Percentiles rank a stretch among this genome's conserved stretches.
Evolutionary conservation across 148 eudicot species (phyloP).

Genomic region (Oxyria digyna): DNA sequence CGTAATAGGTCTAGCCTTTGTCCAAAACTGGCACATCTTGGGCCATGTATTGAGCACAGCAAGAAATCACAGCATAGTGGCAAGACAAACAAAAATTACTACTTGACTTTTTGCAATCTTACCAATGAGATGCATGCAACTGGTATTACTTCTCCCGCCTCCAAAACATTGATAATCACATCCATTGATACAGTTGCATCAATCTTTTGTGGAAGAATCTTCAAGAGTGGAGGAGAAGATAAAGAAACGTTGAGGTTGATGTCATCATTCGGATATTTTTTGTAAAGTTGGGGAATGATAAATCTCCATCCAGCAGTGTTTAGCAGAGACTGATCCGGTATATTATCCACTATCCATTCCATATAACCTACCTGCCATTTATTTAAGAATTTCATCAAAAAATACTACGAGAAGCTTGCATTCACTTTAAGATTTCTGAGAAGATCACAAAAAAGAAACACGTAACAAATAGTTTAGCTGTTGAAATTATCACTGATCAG

Average conservation of each 20-base stretch:
- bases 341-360: constrained; percentile 60
- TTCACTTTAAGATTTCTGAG: no score
- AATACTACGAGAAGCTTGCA: not conserved
- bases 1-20: no score
- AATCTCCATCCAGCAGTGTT: constrained; percentile 85
- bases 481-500: no score
- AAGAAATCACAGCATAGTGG: not conserved
- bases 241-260: constrained; percentile 61
- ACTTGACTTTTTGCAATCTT: constrained; percentile 14
- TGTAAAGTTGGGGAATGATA: constrained; percentile 65
- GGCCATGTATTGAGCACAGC: not conserved
- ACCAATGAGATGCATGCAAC: constrained; percentile 68
- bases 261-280: constrained; percentile 59
- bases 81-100: not conserved
- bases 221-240: constrained; percentile 37
- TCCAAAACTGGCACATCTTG: not conserved
- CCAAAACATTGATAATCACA: constrained; percentile 48
- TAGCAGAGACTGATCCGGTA: constrained; percentile 60
- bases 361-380: constrained; percentile 47
- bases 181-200: constrained; percentile 40
- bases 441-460: no score
- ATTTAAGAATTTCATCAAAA: constrained; percentile 4
- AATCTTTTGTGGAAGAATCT: constrained; percentile 31
- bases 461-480: no score
- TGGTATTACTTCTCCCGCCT: constrained; percentile 35